Evolutionary conservation across 257 asterid genomes (phyloP).

Genomic region (Linaria vulgaris): DNA sequence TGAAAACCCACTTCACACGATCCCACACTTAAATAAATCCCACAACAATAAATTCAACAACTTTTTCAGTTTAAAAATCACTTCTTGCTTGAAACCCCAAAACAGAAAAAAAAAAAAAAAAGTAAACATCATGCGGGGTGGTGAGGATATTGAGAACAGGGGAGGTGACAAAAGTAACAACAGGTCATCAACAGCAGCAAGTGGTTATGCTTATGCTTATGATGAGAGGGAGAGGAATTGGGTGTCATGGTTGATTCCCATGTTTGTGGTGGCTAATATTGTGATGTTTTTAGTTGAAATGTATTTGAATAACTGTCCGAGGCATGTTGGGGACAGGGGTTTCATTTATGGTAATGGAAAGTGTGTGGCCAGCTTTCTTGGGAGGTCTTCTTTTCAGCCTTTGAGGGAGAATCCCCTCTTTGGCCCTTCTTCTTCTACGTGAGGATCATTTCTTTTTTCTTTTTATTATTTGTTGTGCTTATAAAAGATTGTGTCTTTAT

Average conservation of each 20-base stretch:
- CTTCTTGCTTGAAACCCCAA: neutral
- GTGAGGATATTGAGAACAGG: slow-evolving; percentile 59
- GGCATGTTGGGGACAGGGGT: slow-evolving; percentile 30
- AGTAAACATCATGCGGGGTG: no score
- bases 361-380: slow-evolving; percentile 70
- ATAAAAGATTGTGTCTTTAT: neutral
- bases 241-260: slow-evolving; percentile 81
- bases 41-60: slow-evolving; percentile 21
- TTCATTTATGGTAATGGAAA: slow-evolving; percentile 15
- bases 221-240: slow-evolving; percentile 53
- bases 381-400: slow-evolving; percentile 86
- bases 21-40: neutral
- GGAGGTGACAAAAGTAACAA: slow-evolving; percentile 41
- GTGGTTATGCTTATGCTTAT: slow-evolving; percentile 24
- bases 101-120: neutral
- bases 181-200: slow-evolving; percentile 18
- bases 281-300: slow-evolving; percentile 61
- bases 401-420: slow-evolving; percentile 71
- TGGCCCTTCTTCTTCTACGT: slow-evolving; percentile 93
- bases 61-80: slow-evolving; percentile 2
- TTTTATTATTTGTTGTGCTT: neutral
- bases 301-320: slow-evolving; percentile 77
- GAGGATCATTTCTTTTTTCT: slow-evolving; percentile 24
- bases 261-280: slow-evolving; percentile 58
- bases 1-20: slow-evolving; percentile 29